A percentile compares a stretch with the other conserved stretches of the same genome.
Evolutionary conservation across 768 basidiomycete species (phyloP).

Genomic region (Zangia roseola): DNA sequence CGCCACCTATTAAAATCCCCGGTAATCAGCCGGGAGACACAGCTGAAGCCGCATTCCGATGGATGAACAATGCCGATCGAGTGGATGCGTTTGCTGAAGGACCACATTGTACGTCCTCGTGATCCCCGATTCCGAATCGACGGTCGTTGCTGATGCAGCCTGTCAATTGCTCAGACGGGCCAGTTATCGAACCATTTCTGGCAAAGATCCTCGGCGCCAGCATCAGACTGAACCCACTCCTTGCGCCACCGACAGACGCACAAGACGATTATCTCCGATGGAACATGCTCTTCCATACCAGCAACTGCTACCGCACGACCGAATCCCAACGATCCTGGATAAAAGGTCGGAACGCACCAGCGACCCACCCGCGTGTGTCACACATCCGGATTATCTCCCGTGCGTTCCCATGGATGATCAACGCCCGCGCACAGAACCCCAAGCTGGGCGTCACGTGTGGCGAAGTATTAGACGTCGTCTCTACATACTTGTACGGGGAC

Average conservation of each 20-base stretch:
- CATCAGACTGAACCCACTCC: constrained; percentile 59
- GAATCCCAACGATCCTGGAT: constrained; percentile 67
- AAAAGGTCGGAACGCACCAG: constrained; percentile 60
- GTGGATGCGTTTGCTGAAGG: constrained; percentile 41
- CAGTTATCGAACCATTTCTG: constrained; percentile 65
- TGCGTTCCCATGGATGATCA: constrained; percentile 55
- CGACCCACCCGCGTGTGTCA: constrained; percentile 60
- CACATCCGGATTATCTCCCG: constrained; percentile 53
- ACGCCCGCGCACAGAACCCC: constrained; percentile 42
- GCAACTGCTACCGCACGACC: constrained; percentile 58
- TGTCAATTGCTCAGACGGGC: constrained; percentile 49
- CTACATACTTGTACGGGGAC: constrained; percentile 48
- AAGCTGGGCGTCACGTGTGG: constrained; percentile 64
- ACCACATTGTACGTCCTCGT: constrained; percentile 37
- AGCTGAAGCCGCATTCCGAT: constrained; percentile 28
- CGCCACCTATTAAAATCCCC: constrained; percentile 21
- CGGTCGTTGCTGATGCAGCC: constrained; percentile 11
- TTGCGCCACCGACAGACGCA: constrained; percentile 45
- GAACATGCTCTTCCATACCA: constrained; percentile 71
- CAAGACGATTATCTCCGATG: constrained; percentile 58
- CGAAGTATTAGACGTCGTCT: constrained; percentile 59
- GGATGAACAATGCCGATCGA: constrained; percentile 31
- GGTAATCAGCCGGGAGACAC: constrained; percentile 23
- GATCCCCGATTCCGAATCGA: neutral
- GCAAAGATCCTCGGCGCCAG: constrained; percentile 46